Conservation (phyloP, 2,329 filamentous ascomycete species). For the Verruconis gallopava region DNA sequence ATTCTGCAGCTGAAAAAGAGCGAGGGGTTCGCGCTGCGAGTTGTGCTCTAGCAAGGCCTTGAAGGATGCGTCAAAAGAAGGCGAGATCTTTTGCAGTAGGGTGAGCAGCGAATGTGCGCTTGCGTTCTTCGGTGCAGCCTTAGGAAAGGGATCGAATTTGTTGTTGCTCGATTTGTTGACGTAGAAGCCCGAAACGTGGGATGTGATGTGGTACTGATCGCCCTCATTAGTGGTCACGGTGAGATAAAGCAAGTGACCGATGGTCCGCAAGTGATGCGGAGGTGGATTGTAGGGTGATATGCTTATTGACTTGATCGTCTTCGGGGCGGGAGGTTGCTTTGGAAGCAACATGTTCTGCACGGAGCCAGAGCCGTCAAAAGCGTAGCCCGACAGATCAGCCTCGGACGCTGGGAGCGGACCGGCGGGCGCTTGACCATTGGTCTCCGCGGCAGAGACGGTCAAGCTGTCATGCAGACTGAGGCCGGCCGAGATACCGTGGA, state of each 20-base stretch:
- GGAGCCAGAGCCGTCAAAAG: slow-evolving; percentile 57
- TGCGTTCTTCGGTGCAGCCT: slow-evolving; percentile 62
- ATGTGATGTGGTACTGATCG: slow-evolving; percentile 87
- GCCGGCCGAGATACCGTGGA: slow-evolving; percentile 77
- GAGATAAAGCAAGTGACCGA: slow-evolving; percentile 85
- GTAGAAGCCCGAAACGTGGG: slow-evolving; percentile 88
- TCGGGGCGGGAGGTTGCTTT: slow-evolving; percentile 55
- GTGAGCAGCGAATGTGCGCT: slow-evolving; percentile 76
- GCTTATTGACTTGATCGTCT: slow-evolving; percentile 79
- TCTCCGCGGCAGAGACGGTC: slow-evolving; percentile 28
- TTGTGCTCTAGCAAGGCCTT: slow-evolving; percentile 71
- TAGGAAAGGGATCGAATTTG: slow-evolving; percentile 86
- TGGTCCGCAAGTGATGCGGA: slow-evolving; percentile 78
- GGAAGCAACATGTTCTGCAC: slow-evolving; percentile 59
- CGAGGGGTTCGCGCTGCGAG: slow-evolving; percentile 71
- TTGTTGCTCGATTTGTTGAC: slow-evolving; percentile 92
- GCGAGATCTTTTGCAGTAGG: slow-evolving; percentile 65
- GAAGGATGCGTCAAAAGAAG: slow-evolving; percentile 69
- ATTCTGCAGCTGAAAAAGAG: slow-evolving; percentile 92
- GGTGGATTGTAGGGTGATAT: slow-evolving; percentile 95
- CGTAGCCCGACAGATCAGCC: slow-evolving; percentile 56
- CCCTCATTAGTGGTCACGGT: slow-evolving; percentile 83
- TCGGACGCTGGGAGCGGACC: slow-evolving; percentile 27
- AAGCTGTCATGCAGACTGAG: slow-evolving; percentile 78
- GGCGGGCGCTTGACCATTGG: slow-evolving; percentile 23